Base-by-base conservation (phyloP, 2,329 filamentous ascomycete genomes). In the Epichloe festucae region DNA sequence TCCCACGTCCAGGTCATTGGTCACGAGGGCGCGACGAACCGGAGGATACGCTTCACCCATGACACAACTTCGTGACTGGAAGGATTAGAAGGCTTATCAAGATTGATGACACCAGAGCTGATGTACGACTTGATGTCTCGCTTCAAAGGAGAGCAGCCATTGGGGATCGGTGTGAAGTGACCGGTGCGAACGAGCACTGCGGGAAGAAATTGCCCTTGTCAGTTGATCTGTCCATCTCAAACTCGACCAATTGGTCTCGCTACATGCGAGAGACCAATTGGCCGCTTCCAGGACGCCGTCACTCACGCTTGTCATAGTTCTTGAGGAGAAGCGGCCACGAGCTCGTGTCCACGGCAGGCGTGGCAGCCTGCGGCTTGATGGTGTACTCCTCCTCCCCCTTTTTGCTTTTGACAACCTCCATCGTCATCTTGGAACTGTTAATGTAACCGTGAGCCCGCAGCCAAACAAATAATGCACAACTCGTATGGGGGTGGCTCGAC, bases 31-130 rank as follows among this genome's bases (percentile, higher is more conserved):
- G 52, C 50, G 48, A 65, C 72, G 58, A 81, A 89, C 85, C 86
- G 84, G 52, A 98, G 78, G 64, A 97, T 97, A 63, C 91, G 85
- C 84, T 98, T 98, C 62, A 97, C 87, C 93, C 93, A 98, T 59
- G 93, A 91, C 65, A 98, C 93, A 59, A 98, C 93, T 77, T 98
- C 93, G 79, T 98, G 93, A 65, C 86, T 93, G 60, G 90, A 96
- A 51, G 91, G 91, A 76, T 98, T 98, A 50, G 90, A 94, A 53
- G 91, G 93, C 76, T 72, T 72, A 58, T 72, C 69, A 61, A 96
- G 84, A 75, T 98, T 98, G 73, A 98, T 97, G 54, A 98, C 91
- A 73, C 93, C 93, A 57, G 89, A 95, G 69, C 87, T 91, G 68
- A 98, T 84, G 75, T 97, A 98, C 58, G 87, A 89, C 78, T 96